phyloP scores from a whole-genome alignment of 768 basidiomycete genomes.

The Tulasnella calospora region DNA sequence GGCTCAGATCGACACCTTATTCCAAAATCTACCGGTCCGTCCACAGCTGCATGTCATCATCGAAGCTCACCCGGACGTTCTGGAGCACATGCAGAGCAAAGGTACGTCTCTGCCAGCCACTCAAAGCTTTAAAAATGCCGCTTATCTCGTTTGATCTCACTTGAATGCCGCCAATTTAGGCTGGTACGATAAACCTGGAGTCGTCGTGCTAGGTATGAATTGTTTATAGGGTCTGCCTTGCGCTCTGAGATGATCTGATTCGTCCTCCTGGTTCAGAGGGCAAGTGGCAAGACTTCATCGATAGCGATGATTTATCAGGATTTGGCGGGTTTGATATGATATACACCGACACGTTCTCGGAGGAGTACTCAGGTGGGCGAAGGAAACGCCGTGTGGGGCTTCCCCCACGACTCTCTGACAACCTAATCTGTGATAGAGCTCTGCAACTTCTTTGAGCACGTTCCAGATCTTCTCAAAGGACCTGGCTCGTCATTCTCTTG shows the following conservation, averaged over 20 bases:
- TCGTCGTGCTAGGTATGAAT: conserved; percentile 52
- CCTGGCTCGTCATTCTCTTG: conserved; percentile 83
- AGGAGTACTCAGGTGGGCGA: conserved; percentile 63
- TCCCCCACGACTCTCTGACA: not conserved
- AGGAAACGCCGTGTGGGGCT: not conserved
- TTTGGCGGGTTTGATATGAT: conserved; percentile 80
- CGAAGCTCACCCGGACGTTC: conserved; percentile 89
- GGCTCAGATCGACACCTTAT: conserved; percentile 71
- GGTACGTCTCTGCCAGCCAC: not conserved
- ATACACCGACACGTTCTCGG: conserved; percentile 92
- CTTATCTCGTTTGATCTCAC: not conserved
- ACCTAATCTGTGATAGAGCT: conserved; percentile 46
- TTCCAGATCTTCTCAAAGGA: conserved; percentile 71
- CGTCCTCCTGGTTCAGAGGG: conserved; percentile 46
- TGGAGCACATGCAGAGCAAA: conserved; percentile 65
- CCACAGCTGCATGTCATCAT: conserved; percentile 82
- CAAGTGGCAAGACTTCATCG: conserved; percentile 88
- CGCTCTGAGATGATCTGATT: not conserved
- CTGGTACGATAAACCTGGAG: conserved; percentile 73
- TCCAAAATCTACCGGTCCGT: conserved; percentile 56
- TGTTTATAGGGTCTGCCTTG: not conserved
- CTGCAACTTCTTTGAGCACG: conserved; percentile 69
- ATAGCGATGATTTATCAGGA: conserved; percentile 51
- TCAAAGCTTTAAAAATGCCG: not conserved
- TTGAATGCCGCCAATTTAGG: conserved; percentile 47